Percentiles rank a stretch among this genome's conserved stretches.
phyloP scores from a whole-genome alignment of 306 rosid genomes.

The Lupinus albus region DNA sequence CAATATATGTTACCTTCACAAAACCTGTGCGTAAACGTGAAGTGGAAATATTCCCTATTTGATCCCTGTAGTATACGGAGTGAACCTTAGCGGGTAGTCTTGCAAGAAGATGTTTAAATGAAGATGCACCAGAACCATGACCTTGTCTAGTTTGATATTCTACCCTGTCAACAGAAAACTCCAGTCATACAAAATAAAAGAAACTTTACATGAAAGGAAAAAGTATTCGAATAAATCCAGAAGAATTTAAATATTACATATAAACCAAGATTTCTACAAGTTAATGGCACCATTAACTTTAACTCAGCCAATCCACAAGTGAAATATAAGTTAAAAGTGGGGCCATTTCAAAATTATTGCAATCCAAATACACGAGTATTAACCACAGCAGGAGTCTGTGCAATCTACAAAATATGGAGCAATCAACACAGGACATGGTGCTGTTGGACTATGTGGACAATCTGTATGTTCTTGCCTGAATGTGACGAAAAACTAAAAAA shows the following conservation, averaged over 20 bases:
- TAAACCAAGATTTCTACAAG: constrained; percentile 10
- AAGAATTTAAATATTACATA: constrained; percentile 26
- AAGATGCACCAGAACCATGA: constrained; percentile 77
- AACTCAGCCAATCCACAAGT: constrained; percentile 11
- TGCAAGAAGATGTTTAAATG: constrained; percentile 79
- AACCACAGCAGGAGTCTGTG: constrained; percentile 23
- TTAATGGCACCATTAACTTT: constrained; percentile 2
- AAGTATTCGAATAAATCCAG: constrained; percentile 22
- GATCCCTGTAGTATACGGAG: constrained; percentile 91
- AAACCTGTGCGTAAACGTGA: constrained; percentile 79
- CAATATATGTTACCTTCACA: constrained; percentile 55
- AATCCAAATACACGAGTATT: constrained; percentile 25
- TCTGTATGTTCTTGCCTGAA: constrained; percentile 49
- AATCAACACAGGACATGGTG: not conserved
- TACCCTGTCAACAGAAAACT: constrained; percentile 67
- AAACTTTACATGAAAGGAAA: constrained; percentile 22
- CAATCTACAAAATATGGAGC: constrained; percentile 7
- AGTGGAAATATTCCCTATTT: constrained; percentile 88
- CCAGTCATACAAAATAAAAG: constrained; percentile 25
- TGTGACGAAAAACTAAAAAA: constrained; percentile 9
- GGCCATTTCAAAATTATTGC: constrained; percentile 25
- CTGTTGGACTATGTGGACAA: constrained; percentile 50
- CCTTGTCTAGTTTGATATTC: constrained; percentile 80
- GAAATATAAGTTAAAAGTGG: not conserved
- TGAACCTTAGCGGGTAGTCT: constrained; percentile 92